Evolutionary conservation across 257 asterid genomes (phyloP).

Genomic region (Ballota nigra): DNA sequence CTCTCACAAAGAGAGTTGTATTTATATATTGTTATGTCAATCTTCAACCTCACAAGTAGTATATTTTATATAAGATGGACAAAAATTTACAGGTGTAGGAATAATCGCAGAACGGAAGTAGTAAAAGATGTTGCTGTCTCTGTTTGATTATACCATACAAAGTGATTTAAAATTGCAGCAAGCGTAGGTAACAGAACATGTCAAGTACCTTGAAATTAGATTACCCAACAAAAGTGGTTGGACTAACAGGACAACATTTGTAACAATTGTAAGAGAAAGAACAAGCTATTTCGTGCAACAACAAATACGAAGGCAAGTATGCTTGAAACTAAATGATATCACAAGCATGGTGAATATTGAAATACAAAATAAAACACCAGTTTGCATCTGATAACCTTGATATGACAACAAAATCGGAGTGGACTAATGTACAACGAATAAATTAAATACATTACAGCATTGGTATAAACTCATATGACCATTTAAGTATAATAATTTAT

Average conservation of each 20-base stretch:
- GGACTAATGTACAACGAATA: constrained; percentile 13
- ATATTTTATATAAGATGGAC: too few species aligned
- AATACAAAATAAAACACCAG: neutral
- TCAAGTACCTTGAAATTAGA: neutral
- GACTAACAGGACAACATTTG: neutral
- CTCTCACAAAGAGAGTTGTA: too few species aligned
- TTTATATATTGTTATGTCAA: too few species aligned
- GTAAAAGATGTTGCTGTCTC: neutral
- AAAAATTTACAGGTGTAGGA: too few species aligned
- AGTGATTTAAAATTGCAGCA: neutral
- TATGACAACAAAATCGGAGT: neutral
- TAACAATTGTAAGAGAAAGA: neutral
- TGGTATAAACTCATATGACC: neutral
- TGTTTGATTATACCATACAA: neutral
- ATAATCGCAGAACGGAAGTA: too few species aligned
- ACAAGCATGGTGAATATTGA: neutral
- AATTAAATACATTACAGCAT: constrained; percentile 21
- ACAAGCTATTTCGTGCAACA: neutral
- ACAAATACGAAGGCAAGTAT: neutral
- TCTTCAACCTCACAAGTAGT: too few species aligned
- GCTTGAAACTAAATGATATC: neutral
- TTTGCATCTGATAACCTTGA: neutral
- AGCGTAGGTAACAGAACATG: neutral
- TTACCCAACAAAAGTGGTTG: neutral
- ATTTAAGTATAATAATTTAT: neutral